phyloP scores from a whole-genome alignment of 2,329 filamentous ascomycete genomes.

The Cytospora piceae region DNA sequence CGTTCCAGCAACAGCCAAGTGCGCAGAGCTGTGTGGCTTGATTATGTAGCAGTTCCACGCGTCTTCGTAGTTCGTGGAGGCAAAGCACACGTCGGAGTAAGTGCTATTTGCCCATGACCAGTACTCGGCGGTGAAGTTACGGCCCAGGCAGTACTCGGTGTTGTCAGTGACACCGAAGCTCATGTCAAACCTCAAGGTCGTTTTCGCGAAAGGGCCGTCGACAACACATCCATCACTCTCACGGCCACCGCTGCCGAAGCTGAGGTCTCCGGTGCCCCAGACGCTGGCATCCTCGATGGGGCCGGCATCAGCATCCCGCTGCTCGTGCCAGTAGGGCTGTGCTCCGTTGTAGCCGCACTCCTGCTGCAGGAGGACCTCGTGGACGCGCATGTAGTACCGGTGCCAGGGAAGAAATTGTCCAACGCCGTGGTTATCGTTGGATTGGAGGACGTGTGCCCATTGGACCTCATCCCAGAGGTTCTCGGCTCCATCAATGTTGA shows the following conservation, averaged over 20 bases:
- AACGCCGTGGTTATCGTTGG: constrained; percentile 38
- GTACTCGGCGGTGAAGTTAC: constrained; percentile 10
- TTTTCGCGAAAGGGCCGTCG: constrained; percentile 42
- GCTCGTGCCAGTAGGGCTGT: constrained; percentile 44
- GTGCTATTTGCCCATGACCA: constrained; percentile 19
- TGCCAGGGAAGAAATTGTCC: constrained; percentile 43
- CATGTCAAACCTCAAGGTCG: constrained; percentile 35
- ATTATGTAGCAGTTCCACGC: constrained; percentile 34
- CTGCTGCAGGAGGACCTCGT: constrained; percentile 39
- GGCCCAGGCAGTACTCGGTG: constrained; percentile 18
- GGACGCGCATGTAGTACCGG: constrained; percentile 39
- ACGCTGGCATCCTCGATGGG: constrained; percentile 36
- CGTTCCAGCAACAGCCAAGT: constrained; percentile 33
- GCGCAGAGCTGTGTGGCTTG: constrained; percentile 34
- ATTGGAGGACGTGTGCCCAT: constrained; percentile 38
- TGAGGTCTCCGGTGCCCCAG: constrained; percentile 34
- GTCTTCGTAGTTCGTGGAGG: constrained; percentile 25
- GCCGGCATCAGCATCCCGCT: constrained; percentile 36
- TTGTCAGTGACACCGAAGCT: constrained; percentile 11
- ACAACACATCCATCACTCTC: constrained; percentile 40
- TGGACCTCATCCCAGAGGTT: constrained; percentile 42
- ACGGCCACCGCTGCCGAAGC: constrained; percentile 37
- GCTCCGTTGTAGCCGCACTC: constrained; percentile 38
- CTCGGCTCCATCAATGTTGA: constrained; percentile 35
- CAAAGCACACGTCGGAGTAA: constrained; percentile 16